Base-by-base conservation (phyloP, 441 rosid genomes). In the Pelargonium myrrhifolium region DNA sequence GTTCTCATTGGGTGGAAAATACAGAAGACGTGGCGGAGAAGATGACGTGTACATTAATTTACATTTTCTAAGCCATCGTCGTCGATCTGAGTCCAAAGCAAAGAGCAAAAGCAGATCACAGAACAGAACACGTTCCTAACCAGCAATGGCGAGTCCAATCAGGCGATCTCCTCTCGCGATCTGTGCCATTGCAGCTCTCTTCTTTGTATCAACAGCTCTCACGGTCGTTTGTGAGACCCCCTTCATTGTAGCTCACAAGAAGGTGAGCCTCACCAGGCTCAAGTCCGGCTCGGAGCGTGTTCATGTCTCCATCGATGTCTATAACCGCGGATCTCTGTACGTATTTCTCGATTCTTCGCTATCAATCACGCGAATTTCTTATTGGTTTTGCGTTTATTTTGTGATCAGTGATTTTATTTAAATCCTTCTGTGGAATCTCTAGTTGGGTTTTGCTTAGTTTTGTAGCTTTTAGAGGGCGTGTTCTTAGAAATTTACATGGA, bases 271-370 rank as follows among this genome's bases (percentile, higher is more conserved):
- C 72, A 81, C 72, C 67, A 71, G 90, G 72, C 92, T 87, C 83
- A 93, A 87, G 75, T 84, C 96, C 58, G 97, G 96, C 68, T 80
- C 83, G 56, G 97, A 93, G 68, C 96, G 92, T 42, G 85, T 93
- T 81, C 74, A 76, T 43, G 96, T 93, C 69, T 83, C 96, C 58
- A 69, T 83, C 64, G 96, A 93, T 68, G 83, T 93, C 83, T 89
- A 91, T 78, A 93, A 93, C 55, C 96, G 88, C 71, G 97, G 99
- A 79, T 83, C 90, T 64, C 81, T 93, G 99, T 91, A 8, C 79
- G 87, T 72, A 60, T 63, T 62, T 67, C 12, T 9, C 6, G 55
- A 49, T 49, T 49, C n/a, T 49, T 49, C 3, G 55, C 31, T 28
- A 3, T 28, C 31, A 28, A 28, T 28, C 2, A 28, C 3, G 31